A percentile compares a stretch with the other conserved stretches of the same genome.
These are phyloP conservation scores for Calonectria pauciramosa DNA, from an alignment of 2,329 filamentous ascomycete species.

Conservation along the genomic window DNA sequence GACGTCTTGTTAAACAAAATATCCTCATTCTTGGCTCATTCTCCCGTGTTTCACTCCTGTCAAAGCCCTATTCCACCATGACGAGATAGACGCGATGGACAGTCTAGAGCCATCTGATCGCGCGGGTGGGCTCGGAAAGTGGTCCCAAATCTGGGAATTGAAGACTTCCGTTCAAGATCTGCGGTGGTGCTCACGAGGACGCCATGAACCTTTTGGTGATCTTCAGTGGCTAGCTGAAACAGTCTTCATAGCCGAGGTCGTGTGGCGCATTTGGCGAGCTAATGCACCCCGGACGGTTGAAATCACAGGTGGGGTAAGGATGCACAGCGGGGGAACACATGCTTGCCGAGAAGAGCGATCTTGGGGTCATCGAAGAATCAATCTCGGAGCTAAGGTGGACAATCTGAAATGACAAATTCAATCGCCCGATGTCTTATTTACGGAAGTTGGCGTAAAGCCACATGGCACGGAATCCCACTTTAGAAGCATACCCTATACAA, in stretches of 20 bases:
- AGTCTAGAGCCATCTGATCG: background rate
- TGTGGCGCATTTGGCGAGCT: background rate
- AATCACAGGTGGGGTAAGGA: background rate
- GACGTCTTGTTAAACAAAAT: background rate
- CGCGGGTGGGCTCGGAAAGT: background rate
- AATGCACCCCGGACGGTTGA: background rate
- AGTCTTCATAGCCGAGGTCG: background rate
- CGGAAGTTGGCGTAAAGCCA: background rate
- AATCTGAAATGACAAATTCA: background rate
- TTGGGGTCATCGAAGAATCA: background rate
- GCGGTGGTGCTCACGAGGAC: background rate
- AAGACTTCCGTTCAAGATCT: background rate
- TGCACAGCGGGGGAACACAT: background rate
- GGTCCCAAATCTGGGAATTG: background rate
- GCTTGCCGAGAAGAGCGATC: background rate
- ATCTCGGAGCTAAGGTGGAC: background rate
- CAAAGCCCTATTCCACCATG: background rate
- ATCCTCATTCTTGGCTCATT: too few species aligned
- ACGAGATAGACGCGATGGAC: background rate
- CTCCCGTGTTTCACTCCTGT: background rate
- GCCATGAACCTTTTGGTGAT: background rate
- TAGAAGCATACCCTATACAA: background rate
- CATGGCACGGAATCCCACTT: too few species aligned
- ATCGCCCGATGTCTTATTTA: background rate
- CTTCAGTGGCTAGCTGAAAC: background rate